Base-by-base conservation (phyloP, 768 basidiomycete genomes). In the Lentinula detonsa region DNA sequence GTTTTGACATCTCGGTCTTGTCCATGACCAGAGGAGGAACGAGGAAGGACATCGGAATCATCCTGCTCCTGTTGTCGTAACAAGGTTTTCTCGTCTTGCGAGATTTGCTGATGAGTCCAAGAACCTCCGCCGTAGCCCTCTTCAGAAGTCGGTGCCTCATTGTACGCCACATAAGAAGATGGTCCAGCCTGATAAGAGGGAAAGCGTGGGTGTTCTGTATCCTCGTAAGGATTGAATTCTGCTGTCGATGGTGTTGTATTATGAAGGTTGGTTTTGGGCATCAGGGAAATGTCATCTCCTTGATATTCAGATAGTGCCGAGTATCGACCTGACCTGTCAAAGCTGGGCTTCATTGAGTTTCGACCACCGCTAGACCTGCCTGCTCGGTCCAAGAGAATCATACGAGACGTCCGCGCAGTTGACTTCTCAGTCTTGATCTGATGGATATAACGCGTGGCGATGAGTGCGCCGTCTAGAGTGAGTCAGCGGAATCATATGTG, bases 361-460 rank as follows among this genome's bases (percentile, higher is more conserved):
- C 39, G 37, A n/a, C 40, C 55, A 23, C 21, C 46, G 37, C 31
- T 53, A 39, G 31, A 33, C n/a, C 57, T 33, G 13, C 57, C 45
- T n/a, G 57, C 57, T 35, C 48, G 15, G 35, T 49, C 57, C 45
- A 59, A 21, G 4, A 59, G 31, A 9, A 37, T 39, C 57, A 59
- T 59, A 18, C 57, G 57, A 23, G 57, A 86, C 3, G 78, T 73
- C 61, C 78, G 76, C 28, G 72, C 70, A 43, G 67, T 73, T 18
- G 76, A 71, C 69, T 85, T 85, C 66, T 85, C 78, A n/a, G 66
- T 70, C 58, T 78, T 75, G 15, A 86, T 68, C 64, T 78, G 79
- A 63, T 81, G 79, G 40, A 82, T 70, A 66, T 85, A 85, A 7
- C 84, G 79, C 13, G 81, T 78, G 4, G 79, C 77, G 52, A 85